Base-by-base conservation (phyloP, 306 rosid species). In the Cotoneaster glaucophyllus region DNA sequence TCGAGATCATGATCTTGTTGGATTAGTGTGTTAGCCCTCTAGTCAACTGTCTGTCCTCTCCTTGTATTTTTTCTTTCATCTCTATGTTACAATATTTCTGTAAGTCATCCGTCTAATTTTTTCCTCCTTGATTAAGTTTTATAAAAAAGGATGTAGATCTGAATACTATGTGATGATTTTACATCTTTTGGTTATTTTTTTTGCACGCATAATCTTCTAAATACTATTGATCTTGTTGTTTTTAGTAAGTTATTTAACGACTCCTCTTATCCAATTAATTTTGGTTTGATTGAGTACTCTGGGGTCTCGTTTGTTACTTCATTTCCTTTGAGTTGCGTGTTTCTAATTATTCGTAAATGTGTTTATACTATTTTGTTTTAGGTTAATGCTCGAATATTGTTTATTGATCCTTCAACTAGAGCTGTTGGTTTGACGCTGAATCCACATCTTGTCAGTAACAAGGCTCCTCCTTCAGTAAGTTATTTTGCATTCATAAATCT, bases 401-500 rank as follows among this genome's bases (percentile, higher is more conserved):
- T 95, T 81, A 81, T 95, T 79, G 97, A 95, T 85, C 98, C 99
- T 41, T 87, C 91, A 70, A 89, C 88, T 44, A 92, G 96, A 87
- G 96, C 97, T 68, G 87, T 95, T 82, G 99, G 99, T 65, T 88
- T 95, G 97, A 95, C 99, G 22, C 75, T 95, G 81, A 92, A 89
- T 89, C 91, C 92, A 19, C 89, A 92, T 88, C 97, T 95, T 74
- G 85, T 95, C 86, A 91, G 79, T 74, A 86, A 90, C 87, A 92
- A 74, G 84, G 82, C 92, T 58, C 92, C 96, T 76, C 90, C 93
- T 79, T 82, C 79, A 52, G 98, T 92, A 85, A 90, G 97, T 90
- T 22, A 12, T 43, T 73, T 37, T 69, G 34, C 19, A 75, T 52
- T 17, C 13, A 22, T 45, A 67, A 39, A 11, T 61, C 22, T 68